Conservation (phyloP, 495 filamentous ascomycete genomes). For the Penicillium crystallinum region DNA sequence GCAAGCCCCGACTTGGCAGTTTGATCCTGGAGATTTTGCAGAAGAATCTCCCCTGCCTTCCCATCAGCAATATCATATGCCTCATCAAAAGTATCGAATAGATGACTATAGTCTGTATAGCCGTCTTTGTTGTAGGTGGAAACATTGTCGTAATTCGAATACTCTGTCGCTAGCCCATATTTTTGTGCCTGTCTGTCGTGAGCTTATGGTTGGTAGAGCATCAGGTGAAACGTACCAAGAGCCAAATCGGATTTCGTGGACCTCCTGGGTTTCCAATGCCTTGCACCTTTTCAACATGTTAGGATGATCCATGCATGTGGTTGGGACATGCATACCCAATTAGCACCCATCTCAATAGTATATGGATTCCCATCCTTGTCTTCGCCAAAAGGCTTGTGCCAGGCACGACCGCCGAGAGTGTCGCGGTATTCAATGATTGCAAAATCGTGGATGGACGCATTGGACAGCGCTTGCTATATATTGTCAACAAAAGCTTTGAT, state of each 20-base stretch:
- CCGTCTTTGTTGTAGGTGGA: constrained; percentile 56
- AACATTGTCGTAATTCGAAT: constrained; percentile 58
- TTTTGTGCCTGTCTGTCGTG: constrained; percentile 47
- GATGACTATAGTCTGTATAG: constrained; percentile 41
- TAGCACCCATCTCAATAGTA: constrained; percentile 62
- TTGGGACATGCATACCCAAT: constrained; percentile 48
- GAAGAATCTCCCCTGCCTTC: constrained; percentile 54
- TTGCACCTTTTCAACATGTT: constrained; percentile 44
- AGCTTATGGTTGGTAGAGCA: neutral
- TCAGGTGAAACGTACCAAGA: constrained; percentile 38
- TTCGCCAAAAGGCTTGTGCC: constrained; percentile 54
- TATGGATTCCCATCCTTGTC: constrained; percentile 49
- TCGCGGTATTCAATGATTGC: constrained; percentile 63
- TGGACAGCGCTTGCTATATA: constrained; percentile 55
- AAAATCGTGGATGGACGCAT: constrained; percentile 63
- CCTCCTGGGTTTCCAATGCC: constrained; percentile 54
- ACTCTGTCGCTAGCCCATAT: constrained; percentile 55
- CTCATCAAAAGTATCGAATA: constrained; percentile 50
- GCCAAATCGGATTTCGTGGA: constrained; percentile 67
- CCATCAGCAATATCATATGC: constrained; percentile 46
- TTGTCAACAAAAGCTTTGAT: neutral
- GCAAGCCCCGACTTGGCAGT: constrained; percentile 56
- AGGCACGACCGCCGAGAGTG: constrained; percentile 58
- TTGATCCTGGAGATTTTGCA: constrained; percentile 57
- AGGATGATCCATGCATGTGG: neutral